A percentile compares a stretch with the other conserved stretches of the same genome.
Conservation (phyloP, 768 basidiomycete genomes). For the Lentinula lateritia region DNA sequence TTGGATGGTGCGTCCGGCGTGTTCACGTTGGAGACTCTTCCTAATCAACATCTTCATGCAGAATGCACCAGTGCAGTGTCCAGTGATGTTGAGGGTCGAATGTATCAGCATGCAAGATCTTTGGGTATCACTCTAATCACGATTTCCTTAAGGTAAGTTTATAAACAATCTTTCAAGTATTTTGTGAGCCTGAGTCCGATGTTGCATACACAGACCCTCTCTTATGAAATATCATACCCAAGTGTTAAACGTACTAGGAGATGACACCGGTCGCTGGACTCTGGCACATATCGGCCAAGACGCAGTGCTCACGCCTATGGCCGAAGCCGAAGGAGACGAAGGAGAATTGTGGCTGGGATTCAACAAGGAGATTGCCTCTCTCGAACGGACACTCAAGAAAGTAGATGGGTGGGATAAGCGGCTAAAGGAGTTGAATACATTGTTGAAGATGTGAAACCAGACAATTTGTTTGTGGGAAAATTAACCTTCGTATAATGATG, state of each 20-base stretch:
- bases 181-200: neutral
- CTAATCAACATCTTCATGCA: conserved; percentile 17
- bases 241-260: conserved; percentile 73
- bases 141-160: conserved; percentile 72
- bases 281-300: conserved; percentile 60
- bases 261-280: conserved; percentile 66
- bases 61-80: conserved; percentile 96
- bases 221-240: conserved; percentile 87
- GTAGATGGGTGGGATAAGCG: conserved; percentile 71
- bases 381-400: conserved; percentile 65
- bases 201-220: conserved; percentile 50
- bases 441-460: conserved; percentile 42
- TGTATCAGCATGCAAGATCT: conserved; percentile 91
- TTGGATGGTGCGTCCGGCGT: conserved; percentile 62
- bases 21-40: neutral
- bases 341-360: conserved; percentile 18
- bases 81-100: conserved; percentile 90
- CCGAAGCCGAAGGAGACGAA: conserved; percentile 57
- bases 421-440: conserved; percentile 53
- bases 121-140: conserved; percentile 90
- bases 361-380: conserved; percentile 62
- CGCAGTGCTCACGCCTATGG: conserved; percentile 24
- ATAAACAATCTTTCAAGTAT: neutral
- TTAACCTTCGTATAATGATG: too few relatives aligned
- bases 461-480: too few relatives aligned